Evolutionary conservation across 148 eudicot species (phyloP), one percentile per base, ranked within the genome.

Genomic region (Limonium bicolor): DNA sequence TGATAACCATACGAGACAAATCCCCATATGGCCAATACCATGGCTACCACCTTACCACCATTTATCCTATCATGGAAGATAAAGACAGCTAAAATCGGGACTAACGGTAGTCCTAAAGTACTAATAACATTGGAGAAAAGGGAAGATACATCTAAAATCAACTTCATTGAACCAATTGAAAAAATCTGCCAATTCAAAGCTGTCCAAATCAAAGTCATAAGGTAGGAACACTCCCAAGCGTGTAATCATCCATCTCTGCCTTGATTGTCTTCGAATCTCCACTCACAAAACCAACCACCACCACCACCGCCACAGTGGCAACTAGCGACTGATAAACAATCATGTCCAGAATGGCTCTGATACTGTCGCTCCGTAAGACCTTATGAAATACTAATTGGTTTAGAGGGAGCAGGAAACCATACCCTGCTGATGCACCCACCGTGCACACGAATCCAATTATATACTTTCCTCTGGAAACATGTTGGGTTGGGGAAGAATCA

Each of bases 11-110:
- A 78, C 0, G 87, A 78, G 38, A 60, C 52, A 38, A 74, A 68
- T 12, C 81, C 87, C 87, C 82, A 78, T 20, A 68, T 26, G 7
- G 82, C 82, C 68, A 78, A 54, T 35, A 68, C 22, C 87, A 74
- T 65, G 1, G 87, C 21, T 14, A 78, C 38, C 4, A 43, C 68
- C 59, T 77, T 77, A 21, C 68, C 37, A 0, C 92, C 85, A 47
- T 52, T 61, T 76, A 81, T 61, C 40, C 38, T 63, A 2, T 80
- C 92, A 7, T 57, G 58, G 12, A 76, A 60, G 32, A 80, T 32
- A 16, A 80, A 30, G 46, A 80, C 77, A 1, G 92, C 84, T 6
- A 68, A 51, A 37, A 67, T 67, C 1, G 81, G 92, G 4, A 63
- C 62, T 19, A 73, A 25, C 0, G 92, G 92, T 62, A 73, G 48